Evolutionary conservation across 495 filamentous ascomycete species (phyloP), one percentile per base, ranked within the genome.

Genomic region (Penicillium taxi): DNA sequence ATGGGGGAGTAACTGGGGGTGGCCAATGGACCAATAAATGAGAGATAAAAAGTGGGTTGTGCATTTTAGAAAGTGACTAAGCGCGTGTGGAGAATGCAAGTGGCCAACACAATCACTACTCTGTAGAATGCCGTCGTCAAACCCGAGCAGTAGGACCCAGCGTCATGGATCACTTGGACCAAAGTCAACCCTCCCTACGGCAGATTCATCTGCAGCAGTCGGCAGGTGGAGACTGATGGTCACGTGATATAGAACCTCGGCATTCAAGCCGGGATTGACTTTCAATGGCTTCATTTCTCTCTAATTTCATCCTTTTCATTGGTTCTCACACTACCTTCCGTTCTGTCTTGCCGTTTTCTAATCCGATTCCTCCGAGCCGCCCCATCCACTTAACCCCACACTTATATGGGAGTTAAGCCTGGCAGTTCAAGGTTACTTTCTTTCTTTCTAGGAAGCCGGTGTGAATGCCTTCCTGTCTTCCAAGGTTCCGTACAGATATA

Each of bases 211-310:
- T 28, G 28, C 35, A 26, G 35, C 35, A 38, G 35, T 6, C 60
- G 60, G 60, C 51, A 64, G 26, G 53, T 61, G 60, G 58, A 54
- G 53, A n/a, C n/a, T 26, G 35, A 1, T 0, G 22, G 0, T 2
- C 59, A 61, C 58, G 59, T 61, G 59, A 53, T 26, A 7, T 1
- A 5, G 4, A n/a, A 0, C 15, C 19, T 55, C 61, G 54, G 58
- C 50, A 59, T 40, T 26, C 35, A 34, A 35, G 21, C 46, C 59
- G 56, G 56, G 56, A 58, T 46, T 54, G 4, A 15, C 5, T 13
- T 28, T 12, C 5, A 13, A n/a, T 5, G 26, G n/a, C 11, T 12
- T 28, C 26, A 12, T 12, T 28, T 16, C 29, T 18, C 9, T 13
- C 3, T 18, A 9, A 6, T 32, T 15, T 18, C 30, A 18, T 21